Evolutionary conservation across 2,329 filamentous ascomycete genomes (phyloP), one percentile per base, ranked within the genome.

Genomic region (Monilinia aucupariae): DNA sequence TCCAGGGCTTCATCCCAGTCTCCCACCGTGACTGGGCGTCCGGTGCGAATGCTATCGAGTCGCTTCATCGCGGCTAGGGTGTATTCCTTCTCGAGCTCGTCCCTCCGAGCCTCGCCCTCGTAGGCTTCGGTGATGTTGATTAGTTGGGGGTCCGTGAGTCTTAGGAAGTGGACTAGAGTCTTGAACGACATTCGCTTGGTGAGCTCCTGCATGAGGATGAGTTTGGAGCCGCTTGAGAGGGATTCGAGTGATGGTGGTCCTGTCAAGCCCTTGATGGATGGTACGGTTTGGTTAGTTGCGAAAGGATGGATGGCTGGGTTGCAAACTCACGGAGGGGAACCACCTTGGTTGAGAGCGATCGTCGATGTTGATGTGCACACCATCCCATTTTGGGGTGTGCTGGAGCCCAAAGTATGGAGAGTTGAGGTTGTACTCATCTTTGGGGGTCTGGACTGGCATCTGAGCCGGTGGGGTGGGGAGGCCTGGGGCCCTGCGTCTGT

Each of bases 191-290:
- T 62, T 1, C 2, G 17, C 20, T 37, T 55, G n/a, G 41, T 56
- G 12, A 62, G 20, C 8, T 62, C 59, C 0, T 56, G 52, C 0
- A 62, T 12, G 0, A 62, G n/a, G 10, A 62, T 56, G 4, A 62
- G 1, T 2, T 56, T 62, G 2, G 30, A 30, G 22, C 32, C 15
- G 32, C 6, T 13, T 4, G 50, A 22, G 12, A 62, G 59, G 9
- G 37, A 8, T 5, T 48, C 22, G 51, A 49, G 48, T 10, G 17
- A 13, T 25, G 51, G 43, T 13, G 49, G 13, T 0, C 37, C 27
- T 8, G 37, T 3, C 4, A 37, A 1, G 8, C 20, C 39, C 59
- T 61, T 22, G 13, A 8, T 22, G 1, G 25, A 17, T 2, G 30
- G 6, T 30, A 30, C 6, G 27, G 0, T 0, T 27, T 37, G 2